Conservation (phyloP, 2,329 filamentous ascomycete species). For the Metarhizium guizhouense region DNA sequence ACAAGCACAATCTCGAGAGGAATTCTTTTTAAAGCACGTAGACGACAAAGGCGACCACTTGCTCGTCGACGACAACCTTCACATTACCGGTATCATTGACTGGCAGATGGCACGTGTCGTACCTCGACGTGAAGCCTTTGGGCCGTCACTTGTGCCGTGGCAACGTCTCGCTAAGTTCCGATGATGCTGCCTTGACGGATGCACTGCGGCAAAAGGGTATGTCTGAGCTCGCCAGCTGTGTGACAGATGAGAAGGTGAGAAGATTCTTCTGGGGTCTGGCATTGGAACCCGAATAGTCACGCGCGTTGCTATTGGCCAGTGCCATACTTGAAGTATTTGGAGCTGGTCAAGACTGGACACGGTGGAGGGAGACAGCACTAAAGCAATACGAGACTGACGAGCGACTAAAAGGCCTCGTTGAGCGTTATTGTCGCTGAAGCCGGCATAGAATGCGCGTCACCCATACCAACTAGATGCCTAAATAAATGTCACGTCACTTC, state of each 20-base stretch:
- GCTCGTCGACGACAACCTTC: constrained; percentile 18
- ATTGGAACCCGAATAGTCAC: constrained; percentile 10
- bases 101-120: constrained; percentile 14
- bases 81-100: constrained; percentile 28
- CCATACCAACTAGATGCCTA: no score
- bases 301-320: constrained; percentile 12
- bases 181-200: neutral
- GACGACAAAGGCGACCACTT: no score
- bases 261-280: constrained; percentile 14
- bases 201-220: constrained; percentile 6
- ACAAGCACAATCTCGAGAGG: no score
- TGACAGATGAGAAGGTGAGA: constrained; percentile 11
- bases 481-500: no score
- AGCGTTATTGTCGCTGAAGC: neutral
- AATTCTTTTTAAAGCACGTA: no score
- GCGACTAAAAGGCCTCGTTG: constrained; percentile 4
- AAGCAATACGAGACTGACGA: constrained; percentile 7
- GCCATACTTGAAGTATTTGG: constrained; percentile 12
- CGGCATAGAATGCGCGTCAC: no score
- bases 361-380: constrained; percentile 7
- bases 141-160: constrained; percentile 4
- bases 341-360: constrained; percentile 5
- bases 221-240: neutral
- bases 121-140: constrained; percentile 11
- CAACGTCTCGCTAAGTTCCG: no score